Evolutionary conservation across 306 rosid genomes (phyloP).

Genomic region (Sesbania bispinosa): DNA sequence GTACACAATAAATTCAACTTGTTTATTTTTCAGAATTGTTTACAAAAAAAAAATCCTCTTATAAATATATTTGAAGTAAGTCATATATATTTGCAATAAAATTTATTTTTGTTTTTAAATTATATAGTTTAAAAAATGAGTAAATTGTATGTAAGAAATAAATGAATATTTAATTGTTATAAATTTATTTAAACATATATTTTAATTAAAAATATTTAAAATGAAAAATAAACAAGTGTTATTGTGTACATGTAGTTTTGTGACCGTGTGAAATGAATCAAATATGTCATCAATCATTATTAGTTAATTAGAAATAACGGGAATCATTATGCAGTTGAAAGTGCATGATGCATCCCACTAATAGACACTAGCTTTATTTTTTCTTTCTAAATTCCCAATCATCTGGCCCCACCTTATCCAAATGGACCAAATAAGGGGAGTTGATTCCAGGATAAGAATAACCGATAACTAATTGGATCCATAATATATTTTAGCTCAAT

Average conservation of each 20-base stretch:
- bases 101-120: no score
- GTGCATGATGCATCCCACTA: constrained; percentile 1
- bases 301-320: background rate
- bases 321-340: constrained; percentile 20
- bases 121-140: no score
- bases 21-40: no score
- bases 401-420: constrained; percentile 21
- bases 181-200: background rate
- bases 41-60: no score
- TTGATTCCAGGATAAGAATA: constrained; percentile 3
- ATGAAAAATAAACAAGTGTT: background rate
- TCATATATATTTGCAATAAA: no score
- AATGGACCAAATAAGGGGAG: background rate
- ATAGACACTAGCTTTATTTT: background rate
- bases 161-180: no score
- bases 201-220: background rate
- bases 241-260: background rate
- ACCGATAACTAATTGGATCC: background rate
- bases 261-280: constrained; percentile 50
- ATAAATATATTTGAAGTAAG: no score
- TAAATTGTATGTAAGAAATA: no score
- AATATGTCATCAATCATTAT: constrained; percentile 22
- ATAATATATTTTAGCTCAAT: no score
- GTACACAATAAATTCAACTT: no score
- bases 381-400: constrained; percentile 13